Percentiles rank a stretch among this genome's conserved stretches.
Conservation (phyloP, 768 basidiomycete genomes). For the Phaeolepiota aurea region DNA sequence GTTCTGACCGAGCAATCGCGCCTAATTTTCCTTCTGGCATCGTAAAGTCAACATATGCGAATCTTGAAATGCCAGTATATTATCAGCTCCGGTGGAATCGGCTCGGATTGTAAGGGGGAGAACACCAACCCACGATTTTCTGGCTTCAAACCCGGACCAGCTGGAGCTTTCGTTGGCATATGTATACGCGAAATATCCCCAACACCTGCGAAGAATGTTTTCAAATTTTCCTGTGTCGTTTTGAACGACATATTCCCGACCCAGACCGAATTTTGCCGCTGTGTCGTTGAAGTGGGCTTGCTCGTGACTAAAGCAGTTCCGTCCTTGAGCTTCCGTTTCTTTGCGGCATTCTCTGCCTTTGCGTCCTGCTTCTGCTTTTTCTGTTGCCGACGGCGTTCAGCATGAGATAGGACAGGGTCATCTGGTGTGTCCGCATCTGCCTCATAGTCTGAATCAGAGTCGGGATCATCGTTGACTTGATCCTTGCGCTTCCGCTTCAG, state of each 20-base stretch:
- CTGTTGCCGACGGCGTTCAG: conserved; percentile 60
- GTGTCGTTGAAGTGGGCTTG: conserved; percentile 22
- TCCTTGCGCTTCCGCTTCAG: conserved; percentile 23
- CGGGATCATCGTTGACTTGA: conserved; percentile 12
- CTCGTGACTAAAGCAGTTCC: conserved; percentile 20
- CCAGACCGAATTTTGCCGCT: conserved; percentile 87
- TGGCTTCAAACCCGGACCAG: conserved; percentile 36
- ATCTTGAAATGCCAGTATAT: conserved; percentile 38
- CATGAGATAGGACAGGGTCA: conserved; percentile 61
- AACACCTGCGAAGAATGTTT: conserved; percentile 57
- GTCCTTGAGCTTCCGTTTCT: conserved; percentile 41
- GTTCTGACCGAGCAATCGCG: conserved; percentile 79
- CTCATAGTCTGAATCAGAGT: conserved; percentile 16
- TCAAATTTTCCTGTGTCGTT: conserved; percentile 71
- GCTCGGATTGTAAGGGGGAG: conserved; percentile 7
- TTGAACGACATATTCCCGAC: conserved; percentile 91
- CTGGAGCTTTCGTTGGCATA: conserved; percentile 70
- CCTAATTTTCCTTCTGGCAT: conserved; percentile 62
- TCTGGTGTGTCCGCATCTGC: conserved; percentile 16
- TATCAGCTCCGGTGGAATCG: conserved; percentile 1
- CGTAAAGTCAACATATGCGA: conserved; percentile 94
- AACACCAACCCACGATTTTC: conserved; percentile 74
- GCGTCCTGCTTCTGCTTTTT: conserved; percentile 28
- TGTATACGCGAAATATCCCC: conserved; percentile 76
- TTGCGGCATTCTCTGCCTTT: conserved; percentile 17